Percentiles rank a stretch among this genome's conserved stretches.
Conservation (phyloP, 805 yeast genomes). For the Ogataea sp. region DNA sequence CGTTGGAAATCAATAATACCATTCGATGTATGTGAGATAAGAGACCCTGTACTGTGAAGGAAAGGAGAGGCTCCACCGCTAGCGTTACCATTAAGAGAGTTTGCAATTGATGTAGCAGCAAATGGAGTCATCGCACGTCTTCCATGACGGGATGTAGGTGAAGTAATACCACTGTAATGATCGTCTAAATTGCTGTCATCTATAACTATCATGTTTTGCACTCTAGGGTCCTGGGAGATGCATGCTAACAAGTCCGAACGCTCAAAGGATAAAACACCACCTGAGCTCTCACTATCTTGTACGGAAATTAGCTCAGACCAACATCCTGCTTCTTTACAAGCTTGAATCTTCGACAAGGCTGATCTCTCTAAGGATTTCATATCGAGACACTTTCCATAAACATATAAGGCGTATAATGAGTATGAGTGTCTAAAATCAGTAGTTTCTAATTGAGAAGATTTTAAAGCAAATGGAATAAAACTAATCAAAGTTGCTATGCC, state of each 20-base stretch:
- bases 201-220: neutral
- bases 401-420: neutral
- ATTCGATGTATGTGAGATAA: neutral
- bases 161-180: neutral
- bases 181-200: neutral
- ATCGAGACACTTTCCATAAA: neutral
- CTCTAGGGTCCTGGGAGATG: neutral
- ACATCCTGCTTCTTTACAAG: neutral
- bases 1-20: neutral
- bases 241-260: neutral
- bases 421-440: neutral
- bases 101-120: neutral
- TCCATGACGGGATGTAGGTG: neutral
- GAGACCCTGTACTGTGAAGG: neutral
- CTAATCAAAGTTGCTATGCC: constrained; percentile 42
- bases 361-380: neutral
- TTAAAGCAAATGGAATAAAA: constrained; percentile 32
- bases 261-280: neutral
- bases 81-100: neutral
- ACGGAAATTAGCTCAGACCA: neutral
- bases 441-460: constrained; percentile 1
- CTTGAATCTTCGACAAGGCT: neutral
- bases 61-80: neutral
- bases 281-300: neutral
- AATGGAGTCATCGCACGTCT: neutral